A percentile compares a stretch with the other conserved stretches of the same genome.
Conservation (phyloP, 495 filamentous ascomycete species). For the Lasiosphaeriaceae sp. region DNA sequence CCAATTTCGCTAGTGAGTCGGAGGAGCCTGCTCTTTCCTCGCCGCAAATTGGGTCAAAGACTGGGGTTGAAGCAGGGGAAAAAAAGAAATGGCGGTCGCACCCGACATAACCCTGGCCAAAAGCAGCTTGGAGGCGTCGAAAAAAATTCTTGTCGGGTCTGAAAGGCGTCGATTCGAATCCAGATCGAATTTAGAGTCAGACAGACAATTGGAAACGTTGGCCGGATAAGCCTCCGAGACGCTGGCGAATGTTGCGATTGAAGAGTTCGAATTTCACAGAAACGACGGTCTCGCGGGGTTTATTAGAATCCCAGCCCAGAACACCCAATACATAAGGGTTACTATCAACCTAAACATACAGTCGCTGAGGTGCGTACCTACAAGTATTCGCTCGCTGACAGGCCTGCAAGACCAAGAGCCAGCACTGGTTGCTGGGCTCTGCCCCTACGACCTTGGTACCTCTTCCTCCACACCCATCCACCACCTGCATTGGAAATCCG, state of each 20-base stretch:
- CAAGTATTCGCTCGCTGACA: too few relatives aligned
- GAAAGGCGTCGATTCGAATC: background rate
- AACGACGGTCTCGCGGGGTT: too few relatives aligned
- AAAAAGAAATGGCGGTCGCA: constrained; percentile 18
- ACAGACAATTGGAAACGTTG: too few relatives aligned
- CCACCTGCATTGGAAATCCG: constrained; percentile 1
- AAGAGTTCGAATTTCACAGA: too few relatives aligned
- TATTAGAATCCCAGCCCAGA: too few relatives aligned
- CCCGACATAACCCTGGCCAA: background rate
- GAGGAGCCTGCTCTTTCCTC: constrained; percentile 20
- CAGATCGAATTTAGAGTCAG: background rate
- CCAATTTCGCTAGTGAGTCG: constrained; percentile 41
- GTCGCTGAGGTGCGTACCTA: too few relatives aligned
- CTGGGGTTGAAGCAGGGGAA: constrained; percentile 17
- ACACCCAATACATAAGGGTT: too few relatives aligned
- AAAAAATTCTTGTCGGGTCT: background rate
- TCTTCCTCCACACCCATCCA: background rate
- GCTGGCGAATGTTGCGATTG: too few relatives aligned
- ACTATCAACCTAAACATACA: too few relatives aligned
- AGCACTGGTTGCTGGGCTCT: background rate
- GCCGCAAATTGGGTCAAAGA: constrained; percentile 28
- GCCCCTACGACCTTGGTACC: background rate
- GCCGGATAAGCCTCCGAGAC: too few relatives aligned
- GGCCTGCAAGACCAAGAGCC: background rate
- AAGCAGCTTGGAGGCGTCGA: background rate